Evolutionary conservation across 108 stramenopile genomes (phyloP).

Genomic region (Heterococcus sp.): DNA sequence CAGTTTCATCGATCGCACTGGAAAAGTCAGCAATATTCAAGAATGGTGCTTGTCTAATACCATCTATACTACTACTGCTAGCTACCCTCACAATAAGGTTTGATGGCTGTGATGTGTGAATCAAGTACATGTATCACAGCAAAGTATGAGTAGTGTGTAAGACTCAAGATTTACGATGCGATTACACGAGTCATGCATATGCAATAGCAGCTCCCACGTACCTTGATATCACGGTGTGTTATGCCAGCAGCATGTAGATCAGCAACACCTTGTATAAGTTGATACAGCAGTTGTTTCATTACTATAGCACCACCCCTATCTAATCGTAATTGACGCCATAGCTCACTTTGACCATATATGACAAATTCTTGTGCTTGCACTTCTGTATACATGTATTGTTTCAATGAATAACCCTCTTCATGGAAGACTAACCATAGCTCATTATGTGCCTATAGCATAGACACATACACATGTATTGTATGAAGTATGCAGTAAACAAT

Average conservation of each 20-base stretch:
- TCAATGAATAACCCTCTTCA: slow-evolving; percentile 49
- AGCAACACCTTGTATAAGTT: slow-evolving; percentile 21
- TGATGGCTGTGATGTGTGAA: too few species aligned
- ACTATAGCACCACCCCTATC: slow-evolving; percentile 11
- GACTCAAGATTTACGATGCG: too few species aligned
- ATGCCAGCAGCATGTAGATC: slow-evolving; percentile 40
- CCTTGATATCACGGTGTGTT: slow-evolving; percentile 52
- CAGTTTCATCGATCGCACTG: slow-evolving; percentile 49
- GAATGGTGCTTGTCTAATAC: background rate
- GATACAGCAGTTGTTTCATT: slow-evolving; percentile 38
- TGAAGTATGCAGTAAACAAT: too few species aligned
- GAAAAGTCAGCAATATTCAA: slow-evolving; percentile 47
- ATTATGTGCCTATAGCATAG: slow-evolving; percentile 1
- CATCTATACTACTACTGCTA: background rate
- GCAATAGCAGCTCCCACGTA: too few species aligned
- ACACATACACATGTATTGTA: background rate
- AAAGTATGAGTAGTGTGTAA: too few species aligned
- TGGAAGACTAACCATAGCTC: slow-evolving; percentile 58
- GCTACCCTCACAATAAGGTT: slow-evolving; percentile 26
- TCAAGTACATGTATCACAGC: too few species aligned
- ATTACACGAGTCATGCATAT: too few species aligned
- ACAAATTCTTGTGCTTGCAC: slow-evolving; percentile 24
- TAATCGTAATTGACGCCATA: slow-evolving; percentile 50
- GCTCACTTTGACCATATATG: slow-evolving; percentile 28
- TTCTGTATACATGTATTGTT: slow-evolving; percentile 52